Evolutionary conservation across 2,329 filamentous ascomycete genomes (phyloP).

Genomic region (Exophiala dermatitidis): DNA sequence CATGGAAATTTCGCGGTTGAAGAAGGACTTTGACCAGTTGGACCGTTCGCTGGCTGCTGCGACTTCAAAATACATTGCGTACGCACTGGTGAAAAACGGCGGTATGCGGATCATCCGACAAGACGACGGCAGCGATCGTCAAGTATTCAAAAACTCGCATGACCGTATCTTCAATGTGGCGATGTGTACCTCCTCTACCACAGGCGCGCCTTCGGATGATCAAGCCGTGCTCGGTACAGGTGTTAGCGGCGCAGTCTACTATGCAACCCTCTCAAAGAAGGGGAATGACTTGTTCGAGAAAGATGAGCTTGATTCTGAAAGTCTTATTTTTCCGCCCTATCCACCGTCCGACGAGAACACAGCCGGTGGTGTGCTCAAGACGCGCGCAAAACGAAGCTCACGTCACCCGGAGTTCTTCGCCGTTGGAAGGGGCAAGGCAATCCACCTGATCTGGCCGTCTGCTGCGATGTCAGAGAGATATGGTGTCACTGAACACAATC

Average conservation of each 20-base stretch:
- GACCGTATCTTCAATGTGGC: constrained; percentile 94
- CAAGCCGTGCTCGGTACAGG: constrained; percentile 89
- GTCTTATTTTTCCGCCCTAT: constrained; percentile 82
- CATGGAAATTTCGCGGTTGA: constrained; percentile 86
- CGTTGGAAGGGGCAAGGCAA: constrained; percentile 90
- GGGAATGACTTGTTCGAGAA: constrained; percentile 74
- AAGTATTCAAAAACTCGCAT: constrained; percentile 82
- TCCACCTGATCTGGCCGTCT: constrained; percentile 70
- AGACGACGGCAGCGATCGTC: constrained; percentile 83
- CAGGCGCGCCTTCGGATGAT: constrained; percentile 49
- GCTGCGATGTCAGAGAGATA: constrained; percentile 48
- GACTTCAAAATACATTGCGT: constrained; percentile 84
- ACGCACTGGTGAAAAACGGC: constrained; percentile 86
- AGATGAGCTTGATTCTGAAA: constrained; percentile 71
- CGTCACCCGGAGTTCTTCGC: constrained; percentile 90
- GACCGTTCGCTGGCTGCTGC: constrained; percentile 89
- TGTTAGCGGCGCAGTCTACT: constrained; percentile 94
- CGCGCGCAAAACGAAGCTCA: constrained; percentile 81
- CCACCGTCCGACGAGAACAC: constrained; percentile 81
- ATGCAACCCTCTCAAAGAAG: constrained; percentile 70
- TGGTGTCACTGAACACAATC: constrained; percentile 44
- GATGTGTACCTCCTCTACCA: constrained; percentile 61
- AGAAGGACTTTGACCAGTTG: constrained; percentile 97
- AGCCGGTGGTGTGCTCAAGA: constrained; percentile 89
- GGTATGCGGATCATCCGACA: constrained; percentile 91